Conservation (phyloP, 1,284 basidiomycete genomes). For the Malassezia arunalokei region DNA sequence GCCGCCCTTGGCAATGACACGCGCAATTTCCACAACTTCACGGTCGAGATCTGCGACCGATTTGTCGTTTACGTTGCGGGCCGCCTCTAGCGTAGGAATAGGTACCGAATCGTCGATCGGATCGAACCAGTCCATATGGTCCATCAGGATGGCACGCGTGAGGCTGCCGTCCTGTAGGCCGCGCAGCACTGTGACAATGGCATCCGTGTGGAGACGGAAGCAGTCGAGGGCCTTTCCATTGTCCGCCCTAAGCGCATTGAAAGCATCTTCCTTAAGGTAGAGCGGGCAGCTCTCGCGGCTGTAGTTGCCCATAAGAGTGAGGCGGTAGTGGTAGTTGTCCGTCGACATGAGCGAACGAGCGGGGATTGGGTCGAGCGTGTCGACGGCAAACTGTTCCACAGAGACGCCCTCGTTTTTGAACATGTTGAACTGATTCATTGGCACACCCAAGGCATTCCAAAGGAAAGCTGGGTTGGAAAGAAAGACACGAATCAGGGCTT, state of each 20-base stretch:
- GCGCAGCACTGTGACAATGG: conserved; percentile 58
- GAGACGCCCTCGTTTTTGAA: conserved; percentile 57
- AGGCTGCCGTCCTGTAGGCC: conserved; percentile 35
- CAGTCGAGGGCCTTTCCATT: conserved; percentile 52
- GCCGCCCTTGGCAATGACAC: conserved; percentile 57
- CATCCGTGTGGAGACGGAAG: conserved; percentile 66
- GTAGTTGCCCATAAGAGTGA: conserved; percentile 57
- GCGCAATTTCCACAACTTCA: conserved; percentile 56
- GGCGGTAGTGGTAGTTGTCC: conserved; percentile 47
- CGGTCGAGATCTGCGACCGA: conserved; percentile 53
- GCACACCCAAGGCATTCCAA: conserved; percentile 72
- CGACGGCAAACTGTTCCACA: conserved; percentile 42
- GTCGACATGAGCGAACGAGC: conserved; percentile 30
- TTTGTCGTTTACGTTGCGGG: conserved; percentile 46
- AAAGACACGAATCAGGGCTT: conserved; percentile 54
- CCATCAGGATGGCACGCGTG: conserved; percentile 57
- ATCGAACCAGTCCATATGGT: conserved; percentile 65
- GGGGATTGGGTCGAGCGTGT: conserved; percentile 43
- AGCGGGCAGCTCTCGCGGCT: conserved; percentile 59
- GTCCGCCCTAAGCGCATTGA: conserved; percentile 54
- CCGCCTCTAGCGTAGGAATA: conserved; percentile 43
- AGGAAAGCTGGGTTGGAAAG: conserved; percentile 54
- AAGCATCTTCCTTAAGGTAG: conserved; percentile 61
- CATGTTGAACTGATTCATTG: conserved; percentile 62
- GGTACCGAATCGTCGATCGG: conserved; percentile 51